Percentiles rank a stretch among this genome's conserved stretches.
These are phyloP conservation scores for Mycena rebaudengoi DNA, from an alignment of 768 basidiomycete species.

Conservation along the genomic window DNA sequence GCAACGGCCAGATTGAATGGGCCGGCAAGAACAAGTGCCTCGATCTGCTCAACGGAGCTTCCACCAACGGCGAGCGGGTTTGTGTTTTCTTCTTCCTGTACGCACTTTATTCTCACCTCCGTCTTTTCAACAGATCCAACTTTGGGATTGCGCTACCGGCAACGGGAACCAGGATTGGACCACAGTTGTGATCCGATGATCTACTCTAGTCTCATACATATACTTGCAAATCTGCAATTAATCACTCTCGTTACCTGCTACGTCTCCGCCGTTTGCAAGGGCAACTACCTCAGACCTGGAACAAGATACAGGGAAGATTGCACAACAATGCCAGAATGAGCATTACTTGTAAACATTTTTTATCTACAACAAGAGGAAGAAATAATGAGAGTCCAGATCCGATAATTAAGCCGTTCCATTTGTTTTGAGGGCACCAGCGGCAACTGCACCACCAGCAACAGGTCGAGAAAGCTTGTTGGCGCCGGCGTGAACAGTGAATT, in stretches of 20 bases:
- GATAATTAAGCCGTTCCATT: background rate
- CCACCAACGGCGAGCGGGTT: background rate
- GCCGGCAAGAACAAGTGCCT: constrained; percentile 1
- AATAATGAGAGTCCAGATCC: background rate
- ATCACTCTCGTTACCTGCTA: no score
- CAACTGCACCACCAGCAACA: constrained; percentile 55
- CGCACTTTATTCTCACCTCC: no score
- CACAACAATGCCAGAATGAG: no score
- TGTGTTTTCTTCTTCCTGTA: background rate
- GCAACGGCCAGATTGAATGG: constrained; percentile 2
- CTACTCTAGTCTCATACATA: no score
- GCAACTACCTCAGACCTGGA: no score
- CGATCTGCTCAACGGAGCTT: constrained; percentile 9
- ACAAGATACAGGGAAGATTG: no score
- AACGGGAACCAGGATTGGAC: background rate
- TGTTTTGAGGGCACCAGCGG: constrained; percentile 53
- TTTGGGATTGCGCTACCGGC: background rate
- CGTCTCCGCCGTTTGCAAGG: no score
- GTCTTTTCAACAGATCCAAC: background rate
- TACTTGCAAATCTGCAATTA: no score
- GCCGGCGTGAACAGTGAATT: constrained; percentile 51
- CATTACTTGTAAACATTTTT: no score
- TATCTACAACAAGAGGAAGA: no score
- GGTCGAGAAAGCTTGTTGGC: constrained; percentile 58
- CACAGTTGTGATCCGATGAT: no score